Conservation (phyloP, 2,329 filamentous ascomycete species). For the Ascochyta lentis region DNA sequence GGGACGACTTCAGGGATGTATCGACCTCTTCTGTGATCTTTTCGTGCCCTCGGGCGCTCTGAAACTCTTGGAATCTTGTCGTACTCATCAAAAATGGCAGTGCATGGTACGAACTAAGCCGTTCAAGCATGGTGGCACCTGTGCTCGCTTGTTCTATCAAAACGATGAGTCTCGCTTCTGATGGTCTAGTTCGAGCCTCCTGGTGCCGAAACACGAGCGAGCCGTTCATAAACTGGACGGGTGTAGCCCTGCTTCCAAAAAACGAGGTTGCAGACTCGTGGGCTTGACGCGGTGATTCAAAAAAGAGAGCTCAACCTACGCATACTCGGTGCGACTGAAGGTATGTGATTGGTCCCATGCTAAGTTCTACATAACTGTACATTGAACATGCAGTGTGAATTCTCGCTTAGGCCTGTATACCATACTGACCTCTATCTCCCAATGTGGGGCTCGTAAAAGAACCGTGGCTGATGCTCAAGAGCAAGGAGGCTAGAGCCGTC, state of each 20-base stretch:
- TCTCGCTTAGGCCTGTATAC: too few species aligned
- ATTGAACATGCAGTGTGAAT: neutral
- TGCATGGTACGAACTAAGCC: neutral
- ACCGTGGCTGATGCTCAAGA: neutral
- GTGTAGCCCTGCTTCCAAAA: neutral
- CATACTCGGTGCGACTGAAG: too few species aligned
- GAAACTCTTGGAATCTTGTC: conserved; percentile 9
- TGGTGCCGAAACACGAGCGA: conserved; percentile 1
- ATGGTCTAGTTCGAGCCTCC: conserved; percentile 3
- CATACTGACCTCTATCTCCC: too few species aligned
- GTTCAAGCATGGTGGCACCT: neutral
- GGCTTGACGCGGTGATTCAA: too few species aligned
- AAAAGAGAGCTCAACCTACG: too few species aligned
- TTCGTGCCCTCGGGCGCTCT: neutral
- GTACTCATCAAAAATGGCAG: neutral
- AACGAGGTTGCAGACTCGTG: too few species aligned
- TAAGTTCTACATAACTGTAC: neutral
- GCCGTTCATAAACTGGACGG: neutral
- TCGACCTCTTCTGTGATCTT: neutral
- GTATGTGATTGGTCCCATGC: too few species aligned
- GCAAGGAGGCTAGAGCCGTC: neutral
- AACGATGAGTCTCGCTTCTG: neutral
- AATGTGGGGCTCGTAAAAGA: neutral
- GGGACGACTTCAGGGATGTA: conserved; percentile 1
- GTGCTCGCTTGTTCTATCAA: neutral